These are phyloP conservation scores for Royoungia palumana DNA, from an alignment of 768 basidiomycete species.

Conservation along the genomic window DNA sequence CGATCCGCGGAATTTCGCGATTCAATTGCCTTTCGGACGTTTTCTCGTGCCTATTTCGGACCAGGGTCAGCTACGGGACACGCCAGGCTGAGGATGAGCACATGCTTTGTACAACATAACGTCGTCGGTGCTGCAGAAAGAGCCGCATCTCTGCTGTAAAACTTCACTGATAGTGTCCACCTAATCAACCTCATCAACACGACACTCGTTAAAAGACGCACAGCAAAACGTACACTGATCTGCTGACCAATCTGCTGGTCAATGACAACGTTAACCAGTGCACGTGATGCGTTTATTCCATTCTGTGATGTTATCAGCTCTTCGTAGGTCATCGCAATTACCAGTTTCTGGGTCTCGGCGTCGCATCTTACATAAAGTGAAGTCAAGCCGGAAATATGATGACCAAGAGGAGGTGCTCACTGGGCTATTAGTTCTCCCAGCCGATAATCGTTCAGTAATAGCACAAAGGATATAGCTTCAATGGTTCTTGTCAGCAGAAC, in stretches of 20 bases:
- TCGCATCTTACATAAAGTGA: constrained; percentile 55
- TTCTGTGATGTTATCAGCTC: constrained; percentile 80
- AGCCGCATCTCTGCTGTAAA: constrained; percentile 90
- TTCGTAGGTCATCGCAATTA: constrained; percentile 75
- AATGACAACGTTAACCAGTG: constrained; percentile 91
- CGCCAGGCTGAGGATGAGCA: constrained; percentile 3
- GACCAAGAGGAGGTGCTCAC: constrained; percentile 42
- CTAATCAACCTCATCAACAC: constrained; percentile 38
- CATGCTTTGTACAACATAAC: constrained; percentile 93
- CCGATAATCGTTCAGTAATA: constrained; percentile 89
- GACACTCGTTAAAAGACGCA: neutral
- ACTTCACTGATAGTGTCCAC: constrained; percentile 97
- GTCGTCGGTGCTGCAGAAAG: constrained; percentile 97
- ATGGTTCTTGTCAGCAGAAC: constrained; percentile 79
- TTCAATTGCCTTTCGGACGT: constrained; percentile 85
- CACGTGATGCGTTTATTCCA: constrained; percentile 85
- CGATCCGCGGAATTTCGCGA: constrained; percentile 70
- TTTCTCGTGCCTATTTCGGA: constrained; percentile 77
- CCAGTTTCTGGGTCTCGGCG: constrained; percentile 61
- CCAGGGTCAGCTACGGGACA: constrained; percentile 1
- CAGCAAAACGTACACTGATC: constrained; percentile 64
- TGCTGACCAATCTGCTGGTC: constrained; percentile 98
- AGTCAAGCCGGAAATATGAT: constrained; percentile 5
- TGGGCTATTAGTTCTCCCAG: constrained; percentile 79
- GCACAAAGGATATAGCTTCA: constrained; percentile 91